Conservation (phyloP, 306 rosid genomes). For the Ceratonia siliqua region DNA sequence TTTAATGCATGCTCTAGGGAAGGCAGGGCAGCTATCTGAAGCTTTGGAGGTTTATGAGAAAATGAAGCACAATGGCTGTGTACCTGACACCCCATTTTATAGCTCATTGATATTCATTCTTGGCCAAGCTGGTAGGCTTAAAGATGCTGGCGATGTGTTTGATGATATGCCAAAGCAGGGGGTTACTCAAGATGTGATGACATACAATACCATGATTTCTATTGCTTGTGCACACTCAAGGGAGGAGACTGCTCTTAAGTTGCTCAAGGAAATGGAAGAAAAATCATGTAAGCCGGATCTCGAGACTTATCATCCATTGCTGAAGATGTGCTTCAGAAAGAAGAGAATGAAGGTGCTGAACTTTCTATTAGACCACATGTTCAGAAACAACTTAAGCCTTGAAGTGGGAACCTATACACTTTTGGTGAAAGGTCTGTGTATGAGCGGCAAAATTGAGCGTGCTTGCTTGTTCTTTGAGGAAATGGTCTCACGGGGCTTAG, state of each 20-base stretch:
- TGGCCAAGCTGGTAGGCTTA: slow-evolving; percentile 66
- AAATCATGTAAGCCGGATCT: slow-evolving; percentile 54
- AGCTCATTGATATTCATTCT: slow-evolving; percentile 63
- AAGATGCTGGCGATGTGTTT: slow-evolving; percentile 66
- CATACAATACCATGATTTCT: slow-evolving; percentile 65
- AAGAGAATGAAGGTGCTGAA: slow-evolving; percentile 81
- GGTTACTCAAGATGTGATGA: slow-evolving; percentile 44
- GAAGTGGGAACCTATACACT: slow-evolving; percentile 65
- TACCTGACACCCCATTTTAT: slow-evolving; percentile 56
- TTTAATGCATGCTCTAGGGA: slow-evolving; percentile 64
- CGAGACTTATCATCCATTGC: slow-evolving; percentile 70
- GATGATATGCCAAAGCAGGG: slow-evolving; percentile 79
- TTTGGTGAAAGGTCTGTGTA: slow-evolving; percentile 55
- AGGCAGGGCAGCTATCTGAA: slow-evolving; percentile 53
- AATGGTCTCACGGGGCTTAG: slow-evolving; percentile 54
- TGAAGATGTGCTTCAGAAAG: slow-evolving; percentile 83
- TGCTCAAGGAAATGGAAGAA: slow-evolving; percentile 85
- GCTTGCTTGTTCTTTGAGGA: slow-evolving; percentile 69
- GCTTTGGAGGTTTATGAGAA: slow-evolving; percentile 62
- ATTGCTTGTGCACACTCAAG: slow-evolving; percentile 60
- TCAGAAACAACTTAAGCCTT: slow-evolving; percentile 57
- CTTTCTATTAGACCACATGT: slow-evolving; percentile 79
- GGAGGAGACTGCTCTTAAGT: slow-evolving; percentile 82
- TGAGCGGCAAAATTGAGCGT: slow-evolving; percentile 49
- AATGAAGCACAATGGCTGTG: slow-evolving; percentile 64